These are phyloP conservation scores for Dothideomycetes sp. DNA, from an alignment of 2,329 filamentous ascomycete genomes.

Conservation along the genomic window DNA sequence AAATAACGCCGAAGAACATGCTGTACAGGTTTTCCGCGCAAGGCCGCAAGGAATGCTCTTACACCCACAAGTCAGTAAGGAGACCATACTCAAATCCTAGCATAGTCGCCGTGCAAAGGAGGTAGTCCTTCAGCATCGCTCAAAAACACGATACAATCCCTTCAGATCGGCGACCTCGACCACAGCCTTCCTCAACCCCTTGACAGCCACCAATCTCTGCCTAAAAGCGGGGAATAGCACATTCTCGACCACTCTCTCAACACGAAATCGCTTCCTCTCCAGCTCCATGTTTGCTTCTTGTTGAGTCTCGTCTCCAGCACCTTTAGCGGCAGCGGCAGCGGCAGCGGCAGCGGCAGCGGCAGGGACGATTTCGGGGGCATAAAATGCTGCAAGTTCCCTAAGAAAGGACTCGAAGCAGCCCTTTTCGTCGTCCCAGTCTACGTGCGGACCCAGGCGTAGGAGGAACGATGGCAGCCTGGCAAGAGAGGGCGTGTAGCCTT, in stretches of 20 bases:
- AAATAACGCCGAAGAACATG: no score
- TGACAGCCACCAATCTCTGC: slow-evolving; percentile 70
- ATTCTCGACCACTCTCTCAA: slow-evolving; percentile 71
- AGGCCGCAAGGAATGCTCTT: no score
- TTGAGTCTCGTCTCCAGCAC: slow-evolving; percentile 21
- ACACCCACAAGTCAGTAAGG: no score
- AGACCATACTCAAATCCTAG: background rate
- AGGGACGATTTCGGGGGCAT: slow-evolving; percentile 78
- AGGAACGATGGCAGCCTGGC: slow-evolving; percentile 84
- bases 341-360: slow-evolving; percentile 31
- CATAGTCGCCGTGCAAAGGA: background rate
- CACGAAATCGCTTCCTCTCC: slow-evolving; percentile 40
- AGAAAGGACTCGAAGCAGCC: slow-evolving; percentile 76
- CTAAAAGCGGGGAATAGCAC: slow-evolving; percentile 85
- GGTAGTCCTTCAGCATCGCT: slow-evolving; percentile 57
- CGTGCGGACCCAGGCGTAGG: slow-evolving; percentile 74
- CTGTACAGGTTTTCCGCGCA: no score
- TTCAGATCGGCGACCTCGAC: slow-evolving; percentile 87
- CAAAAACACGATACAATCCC: slow-evolving; percentile 87
- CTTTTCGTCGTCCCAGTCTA: slow-evolving; percentile 79
- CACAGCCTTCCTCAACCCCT: slow-evolving; percentile 61
- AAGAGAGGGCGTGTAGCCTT: slow-evolving; percentile 76
- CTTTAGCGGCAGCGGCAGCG: slow-evolving; percentile 31
- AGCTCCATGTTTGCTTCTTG: slow-evolving; percentile 3
- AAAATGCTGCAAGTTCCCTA: slow-evolving; percentile 79